phyloP scores from a whole-genome alignment of 768 basidiomycete species.

The Mycena pura region DNA sequence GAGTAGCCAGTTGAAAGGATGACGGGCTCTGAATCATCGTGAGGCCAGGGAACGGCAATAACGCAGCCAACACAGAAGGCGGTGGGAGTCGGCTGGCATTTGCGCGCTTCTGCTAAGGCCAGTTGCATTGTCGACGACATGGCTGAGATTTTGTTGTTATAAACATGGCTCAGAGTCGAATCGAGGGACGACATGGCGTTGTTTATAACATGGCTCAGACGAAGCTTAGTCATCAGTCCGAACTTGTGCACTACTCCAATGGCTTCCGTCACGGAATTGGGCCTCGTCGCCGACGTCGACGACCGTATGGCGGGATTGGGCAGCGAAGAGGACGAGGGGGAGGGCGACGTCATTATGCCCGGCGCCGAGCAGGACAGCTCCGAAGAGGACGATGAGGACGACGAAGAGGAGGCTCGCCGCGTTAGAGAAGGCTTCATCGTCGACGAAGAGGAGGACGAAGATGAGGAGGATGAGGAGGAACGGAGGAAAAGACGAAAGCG shows the following conservation, averaged over 20 bases:
- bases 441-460: constrained; percentile 87
- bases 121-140: constrained; percentile 47
- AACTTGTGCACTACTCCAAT: constrained; percentile 43
- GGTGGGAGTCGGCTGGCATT: constrained; percentile 70
- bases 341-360: constrained; percentile 61
- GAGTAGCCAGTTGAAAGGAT: constrained; percentile 82
- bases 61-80: constrained; percentile 95
- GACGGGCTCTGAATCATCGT: constrained; percentile 10
- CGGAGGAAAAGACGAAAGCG: constrained; percentile 67
- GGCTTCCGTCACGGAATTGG: constrained; percentile 60
- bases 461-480: constrained; percentile 72
- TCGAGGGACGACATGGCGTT: too few species aligned
- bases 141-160: not conserved
- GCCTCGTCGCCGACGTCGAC: constrained; percentile 49
- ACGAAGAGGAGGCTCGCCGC: constrained; percentile 83
- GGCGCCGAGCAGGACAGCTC: constrained; percentile 80
- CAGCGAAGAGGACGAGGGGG: constrained; percentile 62
- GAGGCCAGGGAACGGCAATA: constrained; percentile 51
- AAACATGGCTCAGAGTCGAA: too few species aligned
- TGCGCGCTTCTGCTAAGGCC: constrained; percentile 74
- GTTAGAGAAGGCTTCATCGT: constrained; percentile 93
- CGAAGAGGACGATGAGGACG: constrained; percentile 83
- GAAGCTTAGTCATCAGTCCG: not conserved
- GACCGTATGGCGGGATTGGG: constrained; percentile 66
- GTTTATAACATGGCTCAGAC: too few species aligned